Base-by-base conservation (phyloP, 176 grass and related monocot genomes). In the Tillandsia fasciculata region DNA sequence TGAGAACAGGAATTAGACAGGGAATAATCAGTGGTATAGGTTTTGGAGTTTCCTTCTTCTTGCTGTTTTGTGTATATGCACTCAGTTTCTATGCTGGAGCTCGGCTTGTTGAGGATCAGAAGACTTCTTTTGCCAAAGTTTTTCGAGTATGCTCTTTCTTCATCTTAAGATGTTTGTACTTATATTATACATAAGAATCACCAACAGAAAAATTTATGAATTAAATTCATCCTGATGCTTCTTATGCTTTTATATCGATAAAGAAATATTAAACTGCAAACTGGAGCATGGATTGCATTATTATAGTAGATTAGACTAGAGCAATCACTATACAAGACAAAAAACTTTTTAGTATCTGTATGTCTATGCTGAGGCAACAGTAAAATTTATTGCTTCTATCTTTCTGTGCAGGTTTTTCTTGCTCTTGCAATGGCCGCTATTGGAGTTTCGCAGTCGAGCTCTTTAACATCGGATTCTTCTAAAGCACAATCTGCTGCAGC, bases 31-130 rank as follows among this genome's bases (percentile, higher is more conserved):
- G 91, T 53, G 91, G 91, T 63, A 51, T 87, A 0, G 91, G 91
- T 49, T 96, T 96, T 78, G 91, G 91, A 56, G 79, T 90, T 52
- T 99, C 95, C 52, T 99, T 99, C 82, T 99, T 99, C 72, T 78
- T 93, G 82, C 64, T 99, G 63, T 99, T 88, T 27, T 82, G 87
- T 76, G 95, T 93, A 15, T 99, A 99, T 82, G 95, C 77, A 49
- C 81, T 84, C 29, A 99, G 95, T 70, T 99, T 99, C 63, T 99
- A 99, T 78, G 90, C 95, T 56, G 95, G 95, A 76, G 90, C 95
- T 70, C 80, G 89, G 52, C 78, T 99, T 78, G 90, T 94, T 0
- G 90, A 86, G 67, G 82, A 90, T 7, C 73, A 24, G 51, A 94
- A 86, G 64, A 90, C 95, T 73, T 94, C 90, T 22, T 94, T 99